Evolutionary conservation across 2,329 filamentous ascomycete genomes (phyloP), one percentile per base, ranked within the genome.

Genomic region (Colletotrichum australisinense): DNA sequence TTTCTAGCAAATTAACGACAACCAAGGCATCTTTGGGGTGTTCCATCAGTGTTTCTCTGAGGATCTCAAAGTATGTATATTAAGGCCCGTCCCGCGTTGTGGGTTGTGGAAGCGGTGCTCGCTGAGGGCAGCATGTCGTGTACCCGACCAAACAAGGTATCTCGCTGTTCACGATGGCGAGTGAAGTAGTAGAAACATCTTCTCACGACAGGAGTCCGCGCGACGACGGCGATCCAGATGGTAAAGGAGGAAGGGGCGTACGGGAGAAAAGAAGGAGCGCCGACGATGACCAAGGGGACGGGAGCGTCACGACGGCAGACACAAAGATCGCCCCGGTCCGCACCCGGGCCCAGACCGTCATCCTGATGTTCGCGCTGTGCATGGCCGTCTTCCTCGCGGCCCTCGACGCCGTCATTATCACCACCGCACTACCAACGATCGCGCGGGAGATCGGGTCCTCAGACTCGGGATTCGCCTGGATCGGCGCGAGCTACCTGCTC

Each of bases 381-480:
- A 78, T 84, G 42, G 80, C 84, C 1, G 81, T 90, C 22, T 89
- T 90, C 79, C 83, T 90, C 42, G 88, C 88, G 2, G 88, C 88
- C 0, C 83, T 90, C 65, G 88, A 90, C 77, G 83, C 86, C 64
- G 93, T 91, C 35, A 92, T 93, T 78, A 86, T 94, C 76, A 88
- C 92, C 12, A 93, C 92, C 0, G 90, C 92, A 6, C 86, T 93
- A 5, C 92, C 92, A 0, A 91, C 90, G 16, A 93, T 94, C 75
- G 87, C 89, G 5, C 82, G 83, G 42, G 86, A 93, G 73, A 89
- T 95, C 74, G 79, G 90, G 57, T 79, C 88, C 58, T 93, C 93
- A 6, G 90, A 90, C 3, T 85, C 89, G 19, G 93, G 93, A 28
- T 95, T 95, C 82, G 89, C 92, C 64, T 95, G 93, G 94, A 92